Evolutionary conservation across 257 asterid genomes (phyloP).

Genomic region (Fraxinus excelsior): DNA sequence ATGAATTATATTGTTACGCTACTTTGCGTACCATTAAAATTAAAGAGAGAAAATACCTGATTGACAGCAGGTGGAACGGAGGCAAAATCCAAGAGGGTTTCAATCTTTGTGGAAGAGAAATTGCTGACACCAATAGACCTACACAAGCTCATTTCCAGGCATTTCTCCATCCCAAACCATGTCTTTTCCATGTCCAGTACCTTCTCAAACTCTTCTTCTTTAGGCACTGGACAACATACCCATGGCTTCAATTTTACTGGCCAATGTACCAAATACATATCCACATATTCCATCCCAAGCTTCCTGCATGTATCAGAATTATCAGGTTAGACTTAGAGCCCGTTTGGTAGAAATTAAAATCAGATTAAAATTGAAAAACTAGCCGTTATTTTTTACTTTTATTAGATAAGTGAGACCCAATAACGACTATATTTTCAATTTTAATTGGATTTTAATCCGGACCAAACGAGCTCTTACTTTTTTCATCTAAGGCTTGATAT

Average conservation of each 20-base stretch:
- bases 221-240: conserved; percentile 52
- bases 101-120: conserved; percentile 64
- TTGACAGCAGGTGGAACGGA: conserved; percentile 65
- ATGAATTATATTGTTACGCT: too few relatives aligned
- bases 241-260: conserved; percentile 77
- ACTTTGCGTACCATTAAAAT: too few relatives aligned
- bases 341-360: too few relatives aligned
- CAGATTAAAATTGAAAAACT: too few relatives aligned
- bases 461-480: too few relatives aligned
- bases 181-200: conserved; percentile 53
- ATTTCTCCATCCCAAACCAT: conserved; percentile 83
- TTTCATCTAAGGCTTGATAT: too few relatives aligned
- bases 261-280: conserved; percentile 91
- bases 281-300: conserved; percentile 74
- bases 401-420: too few relatives aligned
- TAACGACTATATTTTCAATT: too few relatives aligned
- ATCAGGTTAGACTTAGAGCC: too few relatives aligned
- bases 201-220: conserved; percentile 60
- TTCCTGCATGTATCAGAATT: conserved; percentile 32
- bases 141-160: conserved; percentile 70
- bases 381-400: too few relatives aligned
- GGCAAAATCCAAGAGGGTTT: conserved; percentile 46
- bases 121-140: conserved; percentile 82
- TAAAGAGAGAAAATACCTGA: conserved; percentile 46
- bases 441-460: too few relatives aligned